A percentile compares a stretch with the other conserved stretches of the same genome.
Conservation (phyloP, 2,329 filamentous ascomycete genomes). For the Ascocoryne sarcoides region DNA sequence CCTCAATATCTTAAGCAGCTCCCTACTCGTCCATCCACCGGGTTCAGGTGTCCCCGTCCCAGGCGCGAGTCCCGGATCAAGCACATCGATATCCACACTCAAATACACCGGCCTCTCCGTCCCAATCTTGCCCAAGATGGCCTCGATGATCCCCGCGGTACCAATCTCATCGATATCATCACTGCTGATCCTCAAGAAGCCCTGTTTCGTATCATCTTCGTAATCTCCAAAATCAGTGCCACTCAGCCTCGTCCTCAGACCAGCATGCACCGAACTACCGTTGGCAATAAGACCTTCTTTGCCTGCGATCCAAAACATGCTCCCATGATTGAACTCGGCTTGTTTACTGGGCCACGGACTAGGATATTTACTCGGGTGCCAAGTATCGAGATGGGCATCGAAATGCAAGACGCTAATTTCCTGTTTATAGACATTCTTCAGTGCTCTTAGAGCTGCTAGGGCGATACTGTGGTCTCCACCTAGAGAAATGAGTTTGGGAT, state of each 20-base stretch:
- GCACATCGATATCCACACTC: slow-evolving; percentile 71
- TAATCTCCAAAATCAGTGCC: slow-evolving; percentile 58
- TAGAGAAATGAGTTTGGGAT: slow-evolving; percentile 48
- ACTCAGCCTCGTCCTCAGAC: slow-evolving; percentile 67
- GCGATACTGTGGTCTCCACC: slow-evolving; percentile 68
- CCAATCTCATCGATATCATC: slow-evolving; percentile 86
- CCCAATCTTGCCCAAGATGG: slow-evolving; percentile 64
- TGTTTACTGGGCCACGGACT: slow-evolving; percentile 64
- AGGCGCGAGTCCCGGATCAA: slow-evolving; percentile 62
- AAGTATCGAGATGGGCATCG: slow-evolving; percentile 41
- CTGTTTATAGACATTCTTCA: slow-evolving; percentile 51
- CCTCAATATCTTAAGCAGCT: slow-evolving; percentile 74
- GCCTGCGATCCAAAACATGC: slow-evolving; percentile 84
- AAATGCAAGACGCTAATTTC: slow-evolving; percentile 67
- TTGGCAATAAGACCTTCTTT: slow-evolving; percentile 74
- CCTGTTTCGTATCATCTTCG: slow-evolving; percentile 63
- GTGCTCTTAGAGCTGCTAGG: slow-evolving; percentile 58
- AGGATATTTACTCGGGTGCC: slow-evolving; percentile 56
- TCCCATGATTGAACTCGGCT: slow-evolving; percentile 76
- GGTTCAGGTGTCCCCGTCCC: slow-evolving; percentile 85
- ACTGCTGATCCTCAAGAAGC: slow-evolving; percentile 70
- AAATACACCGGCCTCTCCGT: slow-evolving; percentile 72
- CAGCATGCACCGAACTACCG: slow-evolving; percentile 68
- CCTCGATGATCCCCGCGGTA: slow-evolving; percentile 56
- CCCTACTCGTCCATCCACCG: slow-evolving; percentile 83